These are phyloP conservation scores for Aspergillus sp. DNA, from an alignment of 2,329 filamentous ascomycete genomes.

Conservation along the genomic window DNA sequence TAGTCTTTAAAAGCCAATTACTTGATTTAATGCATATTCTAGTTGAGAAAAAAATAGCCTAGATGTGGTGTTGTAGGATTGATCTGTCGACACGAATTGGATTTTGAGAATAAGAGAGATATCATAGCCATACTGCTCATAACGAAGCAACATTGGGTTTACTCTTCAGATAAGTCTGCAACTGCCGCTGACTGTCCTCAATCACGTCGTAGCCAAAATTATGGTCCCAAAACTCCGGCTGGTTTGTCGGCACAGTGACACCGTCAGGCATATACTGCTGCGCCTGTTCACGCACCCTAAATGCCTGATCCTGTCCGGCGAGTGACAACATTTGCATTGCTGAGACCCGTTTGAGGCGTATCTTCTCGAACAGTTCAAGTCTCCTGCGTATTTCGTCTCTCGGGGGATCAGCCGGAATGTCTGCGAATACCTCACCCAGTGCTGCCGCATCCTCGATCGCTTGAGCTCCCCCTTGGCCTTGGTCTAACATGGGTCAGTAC, in stretches of 20 bases:
- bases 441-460: slow-evolving; percentile 37
- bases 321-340: slow-evolving; percentile 4
- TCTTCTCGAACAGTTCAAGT: not conserved
- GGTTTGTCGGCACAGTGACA: not conserved
- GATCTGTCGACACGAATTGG: no score
- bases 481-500: not conserved
- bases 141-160: no score
- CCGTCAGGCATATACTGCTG: slow-evolving; percentile 1
- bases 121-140: not conserved
- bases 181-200: not conserved
- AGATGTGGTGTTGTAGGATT: no score
- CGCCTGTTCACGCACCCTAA: not conserved
- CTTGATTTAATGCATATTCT: no score
- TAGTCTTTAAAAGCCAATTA: no score
- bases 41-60: no score
- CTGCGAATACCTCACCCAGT: slow-evolving; percentile 9
- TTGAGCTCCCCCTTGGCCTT: slow-evolving; percentile 32
- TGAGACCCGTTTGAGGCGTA: not conserved
- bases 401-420: not conserved
- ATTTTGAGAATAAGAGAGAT: no score
- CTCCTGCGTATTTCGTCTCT: not conserved
- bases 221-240: not conserved
- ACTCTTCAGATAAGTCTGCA: not conserved
- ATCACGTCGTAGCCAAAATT: slow-evolving; percentile 3
- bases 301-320: not conserved